phyloP scores from a whole-genome alignment of 2,329 filamentous ascomycete species.

The Piedraia hortae region DNA sequence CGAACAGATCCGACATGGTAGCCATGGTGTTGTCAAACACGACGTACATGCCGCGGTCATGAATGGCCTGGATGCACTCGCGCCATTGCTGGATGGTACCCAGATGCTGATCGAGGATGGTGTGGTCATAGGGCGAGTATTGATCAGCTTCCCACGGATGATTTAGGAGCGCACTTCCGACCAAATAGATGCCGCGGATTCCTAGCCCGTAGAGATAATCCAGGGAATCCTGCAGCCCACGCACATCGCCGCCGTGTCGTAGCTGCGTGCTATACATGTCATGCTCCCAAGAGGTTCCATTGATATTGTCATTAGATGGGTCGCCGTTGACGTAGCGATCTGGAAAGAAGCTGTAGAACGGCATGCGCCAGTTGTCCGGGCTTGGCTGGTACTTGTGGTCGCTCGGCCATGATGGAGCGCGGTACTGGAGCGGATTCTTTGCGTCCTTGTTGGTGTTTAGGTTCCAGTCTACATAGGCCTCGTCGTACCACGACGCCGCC shows the following conservation, averaged over 20 bases:
- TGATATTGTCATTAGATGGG: conserved; percentile 32
- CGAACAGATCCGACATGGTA: conserved; percentile 35
- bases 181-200: conserved; percentile 32
- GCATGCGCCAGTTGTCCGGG: conserved; percentile 35
- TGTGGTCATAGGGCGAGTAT: conserved; percentile 29
- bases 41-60: conserved; percentile 34
- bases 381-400: conserved; percentile 26
- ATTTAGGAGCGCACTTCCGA: conserved; percentile 36
- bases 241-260: conserved; percentile 32
- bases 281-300: conserved; percentile 32
- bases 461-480: conserved; percentile 26
- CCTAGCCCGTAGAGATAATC: conserved; percentile 39
- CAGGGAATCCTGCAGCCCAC: conserved; percentile 30
- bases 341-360: conserved; percentile 36
- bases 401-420: conserved; percentile 18
- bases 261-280: conserved; percentile 30
- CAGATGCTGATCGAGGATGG: conserved; percentile 33
- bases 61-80: conserved; percentile 29
- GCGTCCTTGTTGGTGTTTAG: conserved; percentile 32
- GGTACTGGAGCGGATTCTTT: conserved; percentile 29
- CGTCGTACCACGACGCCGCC: conserved; percentile 18
- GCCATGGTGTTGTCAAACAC: conserved; percentile 37
- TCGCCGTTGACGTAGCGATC: conserved; percentile 38
- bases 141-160: conserved; percentile 34
- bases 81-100: conserved; percentile 32